Conservation (phyloP, 768 basidiomycete genomes). For the Boletus patriciae region DNA sequence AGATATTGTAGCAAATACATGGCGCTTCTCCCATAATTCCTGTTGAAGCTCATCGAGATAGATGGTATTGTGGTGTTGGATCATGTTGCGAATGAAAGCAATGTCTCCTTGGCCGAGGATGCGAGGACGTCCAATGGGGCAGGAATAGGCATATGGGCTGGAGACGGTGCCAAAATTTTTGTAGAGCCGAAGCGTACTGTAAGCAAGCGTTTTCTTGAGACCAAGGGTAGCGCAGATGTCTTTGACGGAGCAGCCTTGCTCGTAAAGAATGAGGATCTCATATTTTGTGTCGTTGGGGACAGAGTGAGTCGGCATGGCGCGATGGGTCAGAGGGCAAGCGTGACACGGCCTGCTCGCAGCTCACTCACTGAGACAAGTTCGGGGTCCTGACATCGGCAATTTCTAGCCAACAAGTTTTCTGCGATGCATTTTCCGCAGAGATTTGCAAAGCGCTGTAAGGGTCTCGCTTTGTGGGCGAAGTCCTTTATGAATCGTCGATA, state of each 20-base stretch:
- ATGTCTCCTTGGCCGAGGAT: background rate
- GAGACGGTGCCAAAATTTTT: background rate
- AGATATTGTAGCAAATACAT: background rate
- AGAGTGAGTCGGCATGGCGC: no score
- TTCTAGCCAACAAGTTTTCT: no score
- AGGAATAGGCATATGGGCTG: background rate
- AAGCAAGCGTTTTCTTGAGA: constrained; percentile 2
- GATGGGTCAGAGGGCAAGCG: no score
- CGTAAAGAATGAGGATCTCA: background rate
- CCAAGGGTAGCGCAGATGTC: background rate
- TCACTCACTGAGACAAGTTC: no score
- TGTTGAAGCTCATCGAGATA: constrained; percentile 5
- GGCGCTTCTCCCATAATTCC: background rate
- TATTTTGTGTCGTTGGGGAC: constrained; percentile 1
- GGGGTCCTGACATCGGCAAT: no score
- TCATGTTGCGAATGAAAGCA: background rate
- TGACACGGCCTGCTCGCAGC: no score
- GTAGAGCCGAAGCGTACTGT: background rate
- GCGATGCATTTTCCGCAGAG: no score
- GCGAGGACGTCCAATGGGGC: no score
- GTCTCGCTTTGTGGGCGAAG: no score
- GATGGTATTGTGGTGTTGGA: background rate
- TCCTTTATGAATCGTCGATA: no score
- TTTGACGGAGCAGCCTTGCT: background rate
- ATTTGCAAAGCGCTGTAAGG: no score